phyloP scores from a whole-genome alignment of 768 basidiomycete genomes.

The Pilatotrama ljubarskyi region DNA sequence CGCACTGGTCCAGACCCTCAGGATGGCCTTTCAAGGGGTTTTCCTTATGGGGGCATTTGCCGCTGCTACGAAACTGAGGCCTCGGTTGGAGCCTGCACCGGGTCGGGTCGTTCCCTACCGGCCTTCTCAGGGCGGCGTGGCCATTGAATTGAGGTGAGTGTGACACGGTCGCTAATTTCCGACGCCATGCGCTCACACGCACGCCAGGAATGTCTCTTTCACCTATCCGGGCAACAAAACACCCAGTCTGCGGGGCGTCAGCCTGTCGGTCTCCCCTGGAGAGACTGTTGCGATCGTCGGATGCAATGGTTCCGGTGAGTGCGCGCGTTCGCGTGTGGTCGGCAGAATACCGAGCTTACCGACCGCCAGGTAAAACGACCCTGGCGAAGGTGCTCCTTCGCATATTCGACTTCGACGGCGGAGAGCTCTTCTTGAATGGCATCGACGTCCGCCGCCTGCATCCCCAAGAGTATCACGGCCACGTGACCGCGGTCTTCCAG shows the following conservation, averaged over 20 bases:
- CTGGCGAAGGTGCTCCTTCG: slow-evolving; percentile 80
- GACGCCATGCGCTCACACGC: slow-evolving; percentile 13
- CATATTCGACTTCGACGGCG: slow-evolving; percentile 73
- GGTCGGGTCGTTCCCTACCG: slow-evolving; percentile 53
- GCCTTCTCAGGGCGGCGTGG: slow-evolving; percentile 56
- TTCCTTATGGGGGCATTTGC: slow-evolving; percentile 88
- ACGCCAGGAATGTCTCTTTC: slow-evolving; percentile 60
- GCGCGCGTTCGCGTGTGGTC: background rate
- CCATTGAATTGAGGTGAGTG: slow-evolving; percentile 66
- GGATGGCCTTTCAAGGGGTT: slow-evolving; percentile 81
- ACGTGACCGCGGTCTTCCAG: slow-evolving; percentile 82
- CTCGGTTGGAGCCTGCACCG: slow-evolving; percentile 61
- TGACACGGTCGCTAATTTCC: background rate
- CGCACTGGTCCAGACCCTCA: slow-evolving; percentile 59
- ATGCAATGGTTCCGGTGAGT: slow-evolving; percentile 76
- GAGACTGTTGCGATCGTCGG: slow-evolving; percentile 86
- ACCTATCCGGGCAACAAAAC: slow-evolving; percentile 76
- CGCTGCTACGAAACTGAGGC: slow-evolving; percentile 71
- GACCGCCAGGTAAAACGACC: slow-evolving; percentile 73
- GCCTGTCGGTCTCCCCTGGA: slow-evolving; percentile 68
- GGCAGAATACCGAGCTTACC: background rate
- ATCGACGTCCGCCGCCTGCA: slow-evolving; percentile 63
- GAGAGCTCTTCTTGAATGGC: slow-evolving; percentile 68
- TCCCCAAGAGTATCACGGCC: slow-evolving; percentile 72
- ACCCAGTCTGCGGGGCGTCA: slow-evolving; percentile 69